Percentiles rank a stretch among this genome's conserved stretches.
Conservation (phyloP, 2,329 filamentous ascomycete genomes). For the Coniochaeta hoffmannii region DNA sequence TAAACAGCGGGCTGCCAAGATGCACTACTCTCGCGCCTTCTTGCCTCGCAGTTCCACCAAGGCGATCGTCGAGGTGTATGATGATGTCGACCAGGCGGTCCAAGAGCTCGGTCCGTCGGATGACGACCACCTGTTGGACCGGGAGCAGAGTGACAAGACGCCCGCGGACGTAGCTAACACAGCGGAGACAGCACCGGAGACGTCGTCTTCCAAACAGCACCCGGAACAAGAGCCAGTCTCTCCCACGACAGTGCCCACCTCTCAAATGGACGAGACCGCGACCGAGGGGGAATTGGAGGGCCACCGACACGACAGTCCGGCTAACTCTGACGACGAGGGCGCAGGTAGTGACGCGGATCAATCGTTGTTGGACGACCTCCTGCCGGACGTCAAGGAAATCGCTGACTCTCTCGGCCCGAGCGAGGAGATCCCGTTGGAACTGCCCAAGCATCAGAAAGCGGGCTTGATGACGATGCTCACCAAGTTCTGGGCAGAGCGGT, state of each 20-base stretch:
- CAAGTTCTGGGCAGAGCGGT: constrained; percentile 97
- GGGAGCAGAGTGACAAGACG: constrained; percentile 24
- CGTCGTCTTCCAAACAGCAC: not conserved
- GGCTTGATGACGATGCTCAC: constrained; percentile 93
- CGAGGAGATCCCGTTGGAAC: constrained; percentile 57
- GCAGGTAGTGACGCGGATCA: constrained; percentile 66
- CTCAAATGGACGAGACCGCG: constrained; percentile 26
- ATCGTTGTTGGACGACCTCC: constrained; percentile 59
- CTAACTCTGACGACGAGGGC: constrained; percentile 62
- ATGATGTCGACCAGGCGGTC: constrained; percentile 87
- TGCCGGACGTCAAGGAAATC: constrained; percentile 55
- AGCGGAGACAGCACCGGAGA: constrained; percentile 6
- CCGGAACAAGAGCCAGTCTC: constrained; percentile 6
- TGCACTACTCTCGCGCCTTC: constrained; percentile 68
- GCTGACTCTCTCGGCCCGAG: constrained; percentile 55
- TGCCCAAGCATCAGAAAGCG: constrained; percentile 88
- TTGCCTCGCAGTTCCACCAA: constrained; percentile 84
- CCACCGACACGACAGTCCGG: constrained; percentile 44
- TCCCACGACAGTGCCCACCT: constrained; percentile 8
- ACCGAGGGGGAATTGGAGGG: constrained; percentile 35
- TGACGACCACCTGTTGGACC: constrained; percentile 43
- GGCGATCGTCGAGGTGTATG: constrained; percentile 92
- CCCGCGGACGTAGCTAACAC: constrained; percentile 18
- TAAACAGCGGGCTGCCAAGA: constrained; percentile 70
- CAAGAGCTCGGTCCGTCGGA: constrained; percentile 65